Conservation (phyloP, 176 grass and related monocot species). For the Oryza australiensis region DNA sequence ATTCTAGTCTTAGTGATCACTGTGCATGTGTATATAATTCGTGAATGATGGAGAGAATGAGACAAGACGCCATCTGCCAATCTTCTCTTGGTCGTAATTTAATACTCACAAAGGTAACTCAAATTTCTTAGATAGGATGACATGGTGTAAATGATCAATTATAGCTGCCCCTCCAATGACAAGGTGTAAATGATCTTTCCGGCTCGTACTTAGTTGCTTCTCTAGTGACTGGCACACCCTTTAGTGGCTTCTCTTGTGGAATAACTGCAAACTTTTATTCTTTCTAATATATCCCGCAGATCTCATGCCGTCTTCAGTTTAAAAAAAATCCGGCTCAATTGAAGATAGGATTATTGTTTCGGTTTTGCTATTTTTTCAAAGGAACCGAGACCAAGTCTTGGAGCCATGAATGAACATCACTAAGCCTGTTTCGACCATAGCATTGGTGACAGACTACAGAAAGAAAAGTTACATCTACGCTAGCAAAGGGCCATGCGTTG, state of each 20-base stretch:
- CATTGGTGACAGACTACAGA: too few species aligned
- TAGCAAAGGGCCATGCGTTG: too few species aligned
- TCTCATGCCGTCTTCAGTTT: too few species aligned
- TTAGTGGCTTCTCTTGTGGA: too few species aligned
- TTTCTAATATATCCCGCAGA: too few species aligned
- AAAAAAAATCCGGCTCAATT: neutral
- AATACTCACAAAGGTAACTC: neutral
- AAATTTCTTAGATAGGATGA: neutral
- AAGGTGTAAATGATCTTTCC: neutral
- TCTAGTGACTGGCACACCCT: too few species aligned
- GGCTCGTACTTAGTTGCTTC: too few species aligned
- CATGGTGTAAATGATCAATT: neutral
- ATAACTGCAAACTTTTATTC: too few species aligned
- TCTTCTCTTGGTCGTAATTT: neutral
- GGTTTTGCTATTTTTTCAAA: neutral
- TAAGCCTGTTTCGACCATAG: too few species aligned
- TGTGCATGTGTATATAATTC: slow-evolving; percentile 1
- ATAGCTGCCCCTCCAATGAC: neutral
- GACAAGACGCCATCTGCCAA: neutral
- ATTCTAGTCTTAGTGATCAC: neutral
- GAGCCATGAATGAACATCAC: too few species aligned
- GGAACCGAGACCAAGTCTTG: neutral
- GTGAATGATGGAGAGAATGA: neutral
- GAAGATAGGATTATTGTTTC: neutral
- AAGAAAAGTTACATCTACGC: too few species aligned